A percentile compares a stretch with the other conserved stretches of the same genome.
Evolutionary conservation across 202 grass and related monocot species (phyloP).

Genomic region (Setaria viridis): DNA sequence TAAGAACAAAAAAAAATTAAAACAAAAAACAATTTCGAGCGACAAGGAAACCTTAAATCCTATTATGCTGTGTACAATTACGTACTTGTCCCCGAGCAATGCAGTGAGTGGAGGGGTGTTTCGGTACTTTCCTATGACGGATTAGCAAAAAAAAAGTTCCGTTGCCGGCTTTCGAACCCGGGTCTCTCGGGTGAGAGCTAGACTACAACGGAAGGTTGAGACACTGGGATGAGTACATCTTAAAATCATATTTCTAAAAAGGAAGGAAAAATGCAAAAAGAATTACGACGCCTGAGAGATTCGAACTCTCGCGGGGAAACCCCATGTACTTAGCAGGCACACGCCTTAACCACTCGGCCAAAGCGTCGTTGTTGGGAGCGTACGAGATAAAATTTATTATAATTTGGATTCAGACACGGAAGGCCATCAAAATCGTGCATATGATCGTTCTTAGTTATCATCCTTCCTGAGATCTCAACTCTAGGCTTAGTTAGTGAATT

Average conservation of each 20-base stretch:
- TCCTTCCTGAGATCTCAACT: not conserved
- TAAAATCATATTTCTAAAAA: no score
- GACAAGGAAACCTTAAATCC: no score
- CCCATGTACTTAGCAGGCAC: slow-evolving; percentile 97
- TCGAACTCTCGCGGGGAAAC: slow-evolving; percentile 88
- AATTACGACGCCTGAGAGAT: slow-evolving; percentile 63
- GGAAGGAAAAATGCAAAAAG: not conserved
- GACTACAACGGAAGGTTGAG: slow-evolving; percentile 51
- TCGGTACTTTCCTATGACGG: no score
- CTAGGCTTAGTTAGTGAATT: not conserved
- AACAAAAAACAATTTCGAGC: no score
- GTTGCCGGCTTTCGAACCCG: slow-evolving; percentile 74
- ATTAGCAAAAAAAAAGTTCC: slow-evolving; percentile 26
- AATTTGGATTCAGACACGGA: not conserved
- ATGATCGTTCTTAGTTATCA: not conserved
- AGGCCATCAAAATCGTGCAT: not conserved
- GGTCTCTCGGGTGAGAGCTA: slow-evolving; percentile 78
- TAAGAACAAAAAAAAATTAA: not conserved
- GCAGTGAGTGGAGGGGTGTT: no score
- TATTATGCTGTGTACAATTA: no score
- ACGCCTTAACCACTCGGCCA: slow-evolving; percentile 90
- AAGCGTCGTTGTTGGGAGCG: slow-evolving; percentile 29
- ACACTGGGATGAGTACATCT: no score
- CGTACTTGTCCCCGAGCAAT: no score
- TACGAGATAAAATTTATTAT: not conserved